Percentiles rank a stretch among this genome's conserved stretches.
phyloP scores from a whole-genome alignment of 345 rosid genomes.

The Euphorbia tirucalli region DNA sequence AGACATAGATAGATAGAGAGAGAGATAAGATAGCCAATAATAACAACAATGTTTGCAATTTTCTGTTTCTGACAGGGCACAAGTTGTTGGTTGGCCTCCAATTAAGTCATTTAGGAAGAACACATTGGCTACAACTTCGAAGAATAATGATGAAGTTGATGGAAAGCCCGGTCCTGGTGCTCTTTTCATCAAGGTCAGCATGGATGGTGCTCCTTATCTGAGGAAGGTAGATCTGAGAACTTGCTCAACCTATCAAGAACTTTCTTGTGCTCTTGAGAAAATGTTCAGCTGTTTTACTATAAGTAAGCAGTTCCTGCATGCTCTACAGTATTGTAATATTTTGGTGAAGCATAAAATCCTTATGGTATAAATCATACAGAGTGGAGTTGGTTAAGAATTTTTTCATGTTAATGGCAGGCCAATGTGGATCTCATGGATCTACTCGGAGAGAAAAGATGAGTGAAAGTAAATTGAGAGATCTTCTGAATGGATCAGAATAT shows the following conservation, averaged over 20 bases:
- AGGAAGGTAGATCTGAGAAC: conserved; percentile 83
- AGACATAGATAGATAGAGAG: background rate
- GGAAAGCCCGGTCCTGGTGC: conserved; percentile 71
- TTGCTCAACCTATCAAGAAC: conserved; percentile 59
- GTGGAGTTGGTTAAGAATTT: conserved; percentile 8
- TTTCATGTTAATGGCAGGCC: conserved; percentile 46
- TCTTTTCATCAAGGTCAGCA: conserved; percentile 85
- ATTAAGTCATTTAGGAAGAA: conserved; percentile 78
- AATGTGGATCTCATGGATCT: conserved; percentile 64
- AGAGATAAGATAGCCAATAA: background rate
- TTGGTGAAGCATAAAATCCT: background rate
- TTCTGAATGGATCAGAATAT: conserved; percentile 83
- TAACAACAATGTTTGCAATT: conserved; percentile 7
- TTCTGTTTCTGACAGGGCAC: conserved; percentile 53
- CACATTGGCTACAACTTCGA: conserved; percentile 60
- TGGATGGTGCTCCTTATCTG: conserved; percentile 94
- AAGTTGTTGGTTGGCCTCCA: conserved; percentile 98
- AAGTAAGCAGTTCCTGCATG: conserved; percentile 45
- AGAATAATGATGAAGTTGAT: conserved; percentile 84
- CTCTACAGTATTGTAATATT: background rate
- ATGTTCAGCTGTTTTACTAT: conserved; percentile 91
- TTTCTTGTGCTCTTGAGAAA: conserved; percentile 86
- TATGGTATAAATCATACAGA: background rate
- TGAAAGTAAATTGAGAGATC: conserved; percentile 72
- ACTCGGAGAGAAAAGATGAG: conserved; percentile 61